phyloP scores from a whole-genome alignment of 176 grass and related monocot species.

The Neostapfia colusana region DNA sequence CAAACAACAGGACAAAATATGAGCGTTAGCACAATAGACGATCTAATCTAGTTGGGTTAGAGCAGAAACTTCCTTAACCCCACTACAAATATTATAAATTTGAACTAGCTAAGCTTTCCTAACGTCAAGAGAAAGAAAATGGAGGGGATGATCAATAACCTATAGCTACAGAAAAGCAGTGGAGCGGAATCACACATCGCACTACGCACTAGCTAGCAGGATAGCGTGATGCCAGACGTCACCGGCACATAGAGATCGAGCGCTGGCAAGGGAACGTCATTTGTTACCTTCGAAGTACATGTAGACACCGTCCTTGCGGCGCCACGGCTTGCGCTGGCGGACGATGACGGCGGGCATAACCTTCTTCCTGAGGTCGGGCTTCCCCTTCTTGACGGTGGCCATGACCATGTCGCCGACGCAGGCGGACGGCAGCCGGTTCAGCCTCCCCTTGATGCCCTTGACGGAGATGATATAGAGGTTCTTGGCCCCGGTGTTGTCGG shows the following conservation, averaged over 20 bases:
- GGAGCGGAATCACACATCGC: neutral
- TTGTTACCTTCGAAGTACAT: conserved; percentile 58
- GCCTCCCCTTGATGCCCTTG: conserved; percentile 55
- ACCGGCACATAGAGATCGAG: neutral
- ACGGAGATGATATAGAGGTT: conserved; percentile 61
- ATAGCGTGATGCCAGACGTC: neutral
- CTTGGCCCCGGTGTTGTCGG: conserved; percentile 52
- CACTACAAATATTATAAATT: no score
- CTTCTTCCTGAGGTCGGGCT: conserved; percentile 57
- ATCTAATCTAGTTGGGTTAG: no score
- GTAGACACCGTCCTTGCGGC: conserved; percentile 51
- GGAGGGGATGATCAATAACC: no score
- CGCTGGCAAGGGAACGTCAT: no score
- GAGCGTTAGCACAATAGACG: accelerated
- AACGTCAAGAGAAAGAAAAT: no score
- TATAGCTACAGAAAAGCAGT: neutral
- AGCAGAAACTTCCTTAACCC: no score
- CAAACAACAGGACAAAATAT: neutral
- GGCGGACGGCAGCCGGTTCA: conserved; percentile 47
- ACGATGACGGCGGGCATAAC: conserved; percentile 59
- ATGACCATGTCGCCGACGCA: conserved; percentile 63
- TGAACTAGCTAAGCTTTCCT: no score
- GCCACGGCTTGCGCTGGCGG: conserved; percentile 54
- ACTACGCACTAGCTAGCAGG: neutral
- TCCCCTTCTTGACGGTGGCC: conserved; percentile 60